A percentile compares a stretch with the other conserved stretches of the same genome.
phyloP scores from a whole-genome alignment of 202 grass and related monocot genomes.

The Schoenoplectus tabernaemontani region DNA sequence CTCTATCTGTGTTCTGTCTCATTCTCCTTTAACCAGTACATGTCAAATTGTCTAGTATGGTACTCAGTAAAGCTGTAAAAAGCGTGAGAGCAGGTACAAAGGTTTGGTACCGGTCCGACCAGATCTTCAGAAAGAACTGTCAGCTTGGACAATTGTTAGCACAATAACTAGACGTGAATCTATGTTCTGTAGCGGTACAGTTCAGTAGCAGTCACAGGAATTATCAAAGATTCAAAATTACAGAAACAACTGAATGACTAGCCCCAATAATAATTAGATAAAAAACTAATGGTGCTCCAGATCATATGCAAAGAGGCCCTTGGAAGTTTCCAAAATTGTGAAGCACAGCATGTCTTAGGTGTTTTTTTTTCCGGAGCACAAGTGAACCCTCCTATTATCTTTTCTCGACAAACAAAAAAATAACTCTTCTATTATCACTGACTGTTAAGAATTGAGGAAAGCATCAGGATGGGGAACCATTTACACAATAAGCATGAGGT shows the following conservation, averaged over 20 bases:
- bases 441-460: too few species aligned
- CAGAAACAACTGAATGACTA: background rate
- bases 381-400: too few species aligned
- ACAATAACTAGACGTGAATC: background rate
- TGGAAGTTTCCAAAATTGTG: background rate
- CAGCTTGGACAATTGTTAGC: background rate
- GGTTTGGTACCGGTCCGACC: background rate
- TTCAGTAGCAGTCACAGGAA: background rate
- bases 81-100: background rate
- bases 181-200: background rate
- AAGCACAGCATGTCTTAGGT: too few species aligned
- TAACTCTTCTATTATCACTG: too few species aligned
- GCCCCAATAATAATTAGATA: background rate
- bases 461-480: background rate
- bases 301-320: background rate
- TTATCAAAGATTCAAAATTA: background rate
- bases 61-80: background rate
- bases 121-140: background rate
- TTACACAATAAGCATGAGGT: background rate
- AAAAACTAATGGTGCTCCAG: background rate
- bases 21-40: background rate
- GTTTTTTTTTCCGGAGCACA: too few species aligned
- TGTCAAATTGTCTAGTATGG: too few species aligned
- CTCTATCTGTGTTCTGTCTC: background rate
- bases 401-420: too few species aligned